Evolutionary conservation across 352 stramenopile genomes (phyloP).

Genomic region (Phytophthora vignae): DNA sequence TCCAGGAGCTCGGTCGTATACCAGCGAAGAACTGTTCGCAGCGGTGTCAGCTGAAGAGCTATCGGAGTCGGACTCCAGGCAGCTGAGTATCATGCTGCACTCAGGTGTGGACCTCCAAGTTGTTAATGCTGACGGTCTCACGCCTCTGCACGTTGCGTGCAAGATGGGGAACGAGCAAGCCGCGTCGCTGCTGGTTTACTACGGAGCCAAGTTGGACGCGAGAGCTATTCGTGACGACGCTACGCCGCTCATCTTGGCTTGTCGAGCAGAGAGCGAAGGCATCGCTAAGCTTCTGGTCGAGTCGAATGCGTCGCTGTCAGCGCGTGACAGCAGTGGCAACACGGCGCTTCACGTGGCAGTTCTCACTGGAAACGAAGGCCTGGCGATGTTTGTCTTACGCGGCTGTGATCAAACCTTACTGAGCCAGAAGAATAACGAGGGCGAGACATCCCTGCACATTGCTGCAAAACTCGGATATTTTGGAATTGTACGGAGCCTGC

Average conservation of each 20-base stretch:
- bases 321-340: slow-evolving; percentile 83
- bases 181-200: slow-evolving; percentile 53
- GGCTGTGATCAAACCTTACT: slow-evolving; percentile 68
- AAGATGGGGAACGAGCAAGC: slow-evolving; percentile 55
- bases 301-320: slow-evolving; percentile 70
- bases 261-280: slow-evolving; percentile 42
- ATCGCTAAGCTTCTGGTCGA: slow-evolving; percentile 62
- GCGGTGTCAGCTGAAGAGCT: slow-evolving; percentile 30
- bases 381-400: slow-evolving; percentile 80
- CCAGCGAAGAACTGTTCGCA: slow-evolving; percentile 39
- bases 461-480: slow-evolving; percentile 61
- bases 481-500: slow-evolving; percentile 48
- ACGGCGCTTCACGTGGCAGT: slow-evolving; percentile 86
- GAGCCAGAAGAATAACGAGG: slow-evolving; percentile 89
- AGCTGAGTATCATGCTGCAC: slow-evolving; percentile 50
- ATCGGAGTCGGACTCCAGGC: slow-evolving; percentile 26
- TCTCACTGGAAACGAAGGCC: slow-evolving; percentile 79
- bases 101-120: slow-evolving; percentile 46
- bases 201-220: slow-evolving; percentile 52
- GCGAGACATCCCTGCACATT: slow-evolving; percentile 92
- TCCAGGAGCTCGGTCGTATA: slow-evolving; percentile 11
- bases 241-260: slow-evolving; percentile 60
- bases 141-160: slow-evolving; percentile 59
- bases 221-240: slow-evolving; percentile 25
- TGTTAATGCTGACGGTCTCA: slow-evolving; percentile 44